phyloP scores from a whole-genome alignment of 768 basidiomycete species.

The Mycena belliarum region DNA sequence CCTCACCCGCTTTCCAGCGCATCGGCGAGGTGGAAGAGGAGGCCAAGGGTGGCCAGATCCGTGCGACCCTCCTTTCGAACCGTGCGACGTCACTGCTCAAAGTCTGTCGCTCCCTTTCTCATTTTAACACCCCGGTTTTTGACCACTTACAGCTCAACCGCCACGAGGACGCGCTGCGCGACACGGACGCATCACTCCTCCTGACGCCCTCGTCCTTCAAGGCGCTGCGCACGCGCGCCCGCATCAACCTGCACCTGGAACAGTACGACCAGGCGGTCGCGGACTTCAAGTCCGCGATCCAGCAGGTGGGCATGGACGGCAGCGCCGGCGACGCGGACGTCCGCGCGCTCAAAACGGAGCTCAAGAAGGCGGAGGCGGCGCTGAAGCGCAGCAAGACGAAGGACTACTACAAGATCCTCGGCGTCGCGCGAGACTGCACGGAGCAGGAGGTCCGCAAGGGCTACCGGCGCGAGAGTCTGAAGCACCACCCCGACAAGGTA shows the following conservation, averaged over 20 bases:
- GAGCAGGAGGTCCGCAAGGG: constrained; percentile 87
- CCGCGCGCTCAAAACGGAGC: constrained; percentile 59
- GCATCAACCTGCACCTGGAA: constrained; percentile 74
- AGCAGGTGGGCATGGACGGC: constrained; percentile 67
- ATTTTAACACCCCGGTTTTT: neutral
- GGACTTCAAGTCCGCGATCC: constrained; percentile 80
- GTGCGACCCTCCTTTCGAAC: constrained; percentile 79
- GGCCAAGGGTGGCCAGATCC: constrained; percentile 77
- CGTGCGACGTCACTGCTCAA: constrained; percentile 82
- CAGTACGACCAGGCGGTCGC: constrained; percentile 68
- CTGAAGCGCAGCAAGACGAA: constrained; percentile 89
- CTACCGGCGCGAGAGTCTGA: constrained; percentile 83
- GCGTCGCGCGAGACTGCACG: constrained; percentile 57
- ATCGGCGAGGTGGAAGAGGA: constrained; percentile 71
- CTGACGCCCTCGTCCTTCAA: constrained; percentile 75
- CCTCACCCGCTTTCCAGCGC: constrained; percentile 38
- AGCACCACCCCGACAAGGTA: constrained; percentile 86
- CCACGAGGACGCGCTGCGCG: constrained; percentile 68
- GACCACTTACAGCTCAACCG: constrained; percentile 50
- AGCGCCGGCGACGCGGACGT: constrained; percentile 58
- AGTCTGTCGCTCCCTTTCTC: constrained; percentile 36
- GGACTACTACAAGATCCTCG: constrained; percentile 85
- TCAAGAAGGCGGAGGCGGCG: constrained; percentile 79
- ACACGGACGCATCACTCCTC: constrained; percentile 67
- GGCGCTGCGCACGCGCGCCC: constrained; percentile 82